These are phyloP conservation scores for Cynanchum wilfordii DNA, from an alignment of 257 asterid genomes.

Conservation along the genomic window DNA sequence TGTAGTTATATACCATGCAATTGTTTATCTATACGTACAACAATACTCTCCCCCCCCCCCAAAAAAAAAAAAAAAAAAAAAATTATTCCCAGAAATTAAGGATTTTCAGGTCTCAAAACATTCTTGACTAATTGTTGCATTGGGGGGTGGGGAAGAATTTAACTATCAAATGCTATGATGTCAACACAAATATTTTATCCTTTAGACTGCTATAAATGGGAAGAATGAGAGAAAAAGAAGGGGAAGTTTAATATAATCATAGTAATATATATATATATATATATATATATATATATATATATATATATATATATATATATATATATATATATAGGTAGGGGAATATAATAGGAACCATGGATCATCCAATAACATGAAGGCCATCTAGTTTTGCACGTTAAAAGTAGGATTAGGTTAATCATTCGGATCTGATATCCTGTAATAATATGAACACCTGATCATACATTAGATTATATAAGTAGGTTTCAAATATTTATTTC, in stretches of 20 bases:
- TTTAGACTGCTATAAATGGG: background rate
- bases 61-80: too few relatives aligned
- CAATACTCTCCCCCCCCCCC: background rate
- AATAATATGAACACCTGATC: constrained; percentile 11
- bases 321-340: too few relatives aligned
- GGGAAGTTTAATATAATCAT: background rate
- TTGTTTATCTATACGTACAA: background rate
- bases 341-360: constrained; percentile 2
- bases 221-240: constrained; percentile 1
- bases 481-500: background rate
- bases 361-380: constrained; percentile 56
- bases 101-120: constrained; percentile 16
- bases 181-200: background rate
- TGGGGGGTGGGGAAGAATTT: background rate
- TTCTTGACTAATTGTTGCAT: constrained; percentile 3
- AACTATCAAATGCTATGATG: constrained; percentile 4
- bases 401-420: constrained; percentile 30
- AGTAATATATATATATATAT: too few relatives aligned
- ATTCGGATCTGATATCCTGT: constrained; percentile 20
- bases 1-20: background rate
- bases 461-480: constrained; percentile 3
- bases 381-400: constrained; percentile 35
- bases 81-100: background rate
- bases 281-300: too few relatives aligned
- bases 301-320: too few relatives aligned